Evolutionary conservation across 129 eudicot genomes (phyloP).

Genomic region (Artemisia tridentata): DNA sequence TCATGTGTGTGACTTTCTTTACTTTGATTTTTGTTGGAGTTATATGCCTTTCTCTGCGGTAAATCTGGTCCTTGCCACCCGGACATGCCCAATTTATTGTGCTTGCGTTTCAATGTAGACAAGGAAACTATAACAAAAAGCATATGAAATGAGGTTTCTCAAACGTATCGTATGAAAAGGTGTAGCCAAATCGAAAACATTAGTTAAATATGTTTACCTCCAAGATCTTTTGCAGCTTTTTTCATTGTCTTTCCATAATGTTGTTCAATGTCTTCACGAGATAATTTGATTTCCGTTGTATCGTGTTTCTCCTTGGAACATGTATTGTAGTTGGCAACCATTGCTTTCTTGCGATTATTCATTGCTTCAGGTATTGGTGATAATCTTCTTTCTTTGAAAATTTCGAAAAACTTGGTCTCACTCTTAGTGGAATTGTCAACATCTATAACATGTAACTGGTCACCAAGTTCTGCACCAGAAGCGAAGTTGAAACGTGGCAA

Average conservation of each 20-base stretch:
- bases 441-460: too few relatives aligned
- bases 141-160: background rate
- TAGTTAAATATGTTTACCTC: background rate
- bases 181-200: background rate
- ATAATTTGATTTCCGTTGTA: background rate
- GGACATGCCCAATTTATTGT: background rate
- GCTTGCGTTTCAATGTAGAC: slow-evolving; percentile 21
- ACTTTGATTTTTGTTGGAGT: background rate
- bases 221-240: background rate
- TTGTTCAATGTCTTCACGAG: too few relatives aligned
- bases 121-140: background rate
- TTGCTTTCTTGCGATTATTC: too few relatives aligned
- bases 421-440: too few relatives aligned
- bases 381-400: background rate
- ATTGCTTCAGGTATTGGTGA: too few relatives aligned
- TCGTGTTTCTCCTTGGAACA: background rate
- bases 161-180: too few relatives aligned
- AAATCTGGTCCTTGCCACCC: background rate
- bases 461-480: too few relatives aligned
- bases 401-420: background rate
- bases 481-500: too few relatives aligned
- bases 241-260: background rate
- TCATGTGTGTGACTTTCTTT: background rate
- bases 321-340: too few relatives aligned
- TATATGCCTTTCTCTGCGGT: background rate